Conservation (phyloP, 345 rosid species). For the Eutrema heterophyllum region DNA sequence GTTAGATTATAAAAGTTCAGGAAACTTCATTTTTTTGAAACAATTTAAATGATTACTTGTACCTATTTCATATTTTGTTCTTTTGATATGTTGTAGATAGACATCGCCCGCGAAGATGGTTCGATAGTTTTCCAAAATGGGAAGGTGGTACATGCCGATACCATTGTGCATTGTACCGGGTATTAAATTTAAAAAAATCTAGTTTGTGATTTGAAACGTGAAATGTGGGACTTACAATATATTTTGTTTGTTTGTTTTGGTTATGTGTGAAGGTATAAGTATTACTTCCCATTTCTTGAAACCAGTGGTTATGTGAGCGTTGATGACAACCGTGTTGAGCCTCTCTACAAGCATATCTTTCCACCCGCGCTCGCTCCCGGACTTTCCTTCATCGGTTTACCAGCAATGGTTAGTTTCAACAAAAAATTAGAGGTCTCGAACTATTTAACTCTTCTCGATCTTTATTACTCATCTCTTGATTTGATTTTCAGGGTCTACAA, state of each 20-base stretch:
- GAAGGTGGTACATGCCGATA: conserved; percentile 41
- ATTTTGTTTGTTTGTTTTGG: neutral
- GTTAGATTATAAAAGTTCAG: neutral
- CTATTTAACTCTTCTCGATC: no score
- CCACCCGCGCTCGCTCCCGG: conserved; percentile 57
- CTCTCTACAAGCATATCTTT: conserved; percentile 67
- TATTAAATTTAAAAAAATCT: neutral
- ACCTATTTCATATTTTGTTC: neutral
- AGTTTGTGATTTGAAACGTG: no score
- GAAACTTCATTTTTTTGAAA: neutral
- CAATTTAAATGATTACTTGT: no score
- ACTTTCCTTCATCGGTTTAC: conserved; percentile 45
- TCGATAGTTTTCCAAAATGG: conserved; percentile 53
- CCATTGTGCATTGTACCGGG: conserved; percentile 78
- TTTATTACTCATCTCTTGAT: no score
- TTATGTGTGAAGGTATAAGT: conserved; percentile 53
- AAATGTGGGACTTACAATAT: no score
- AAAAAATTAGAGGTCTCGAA: no score
- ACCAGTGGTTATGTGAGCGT: conserved; percentile 52
- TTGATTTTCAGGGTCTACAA: no score
- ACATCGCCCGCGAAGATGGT: conserved; percentile 49
- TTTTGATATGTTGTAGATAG: conserved; percentile 45
- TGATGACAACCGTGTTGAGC: conserved; percentile 71
- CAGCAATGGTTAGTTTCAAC: no score
- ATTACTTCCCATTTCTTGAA: conserved; percentile 72